These are phyloP conservation scores for Syzygium syzygioides DNA, from an alignment of 441 rosid genomes.

Conservation along the genomic window DNA sequence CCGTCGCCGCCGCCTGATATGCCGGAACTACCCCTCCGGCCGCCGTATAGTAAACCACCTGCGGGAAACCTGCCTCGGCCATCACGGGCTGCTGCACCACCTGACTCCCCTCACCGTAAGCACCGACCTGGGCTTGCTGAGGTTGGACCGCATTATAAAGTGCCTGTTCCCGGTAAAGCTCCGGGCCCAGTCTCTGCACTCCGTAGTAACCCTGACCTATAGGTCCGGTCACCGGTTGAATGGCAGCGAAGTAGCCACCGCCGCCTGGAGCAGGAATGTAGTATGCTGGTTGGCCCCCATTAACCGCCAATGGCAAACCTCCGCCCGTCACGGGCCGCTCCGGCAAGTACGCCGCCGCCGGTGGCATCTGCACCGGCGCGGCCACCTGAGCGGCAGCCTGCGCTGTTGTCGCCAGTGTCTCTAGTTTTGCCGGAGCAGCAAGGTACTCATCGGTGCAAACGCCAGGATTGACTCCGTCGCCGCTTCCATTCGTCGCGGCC, in stretches of 20 bases:
- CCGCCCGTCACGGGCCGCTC: neutral
- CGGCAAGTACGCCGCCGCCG: neutral
- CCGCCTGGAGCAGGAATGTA: neutral
- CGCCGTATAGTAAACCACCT: constrained; percentile 35
- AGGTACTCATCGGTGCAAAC: neutral
- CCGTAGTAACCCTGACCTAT: neutral
- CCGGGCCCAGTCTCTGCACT: neutral
- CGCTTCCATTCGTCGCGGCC: neutral
- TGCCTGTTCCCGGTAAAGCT: neutral
- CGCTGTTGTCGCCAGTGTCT: neutral
- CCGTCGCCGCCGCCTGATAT: constrained; percentile 16
- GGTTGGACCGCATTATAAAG: neutral
- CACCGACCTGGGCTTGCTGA: constrained; percentile 21
- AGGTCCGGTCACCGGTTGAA: neutral
- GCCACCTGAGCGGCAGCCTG: neutral
- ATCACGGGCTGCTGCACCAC: constrained; percentile 15
- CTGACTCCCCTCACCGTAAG: constrained; percentile 22
- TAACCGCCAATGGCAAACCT: neutral
- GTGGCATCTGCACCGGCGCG: neutral
- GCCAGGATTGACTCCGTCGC: neutral
- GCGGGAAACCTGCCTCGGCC: constrained; percentile 27
- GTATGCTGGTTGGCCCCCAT: neutral
- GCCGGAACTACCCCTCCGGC: constrained; percentile 14
- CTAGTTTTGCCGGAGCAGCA: neutral
- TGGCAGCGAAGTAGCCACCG: neutral